A percentile compares a stretch with the other conserved stretches of the same genome.
Conservation (phyloP, 805 yeast genomes). For the Citeromyces matritensis region DNA sequence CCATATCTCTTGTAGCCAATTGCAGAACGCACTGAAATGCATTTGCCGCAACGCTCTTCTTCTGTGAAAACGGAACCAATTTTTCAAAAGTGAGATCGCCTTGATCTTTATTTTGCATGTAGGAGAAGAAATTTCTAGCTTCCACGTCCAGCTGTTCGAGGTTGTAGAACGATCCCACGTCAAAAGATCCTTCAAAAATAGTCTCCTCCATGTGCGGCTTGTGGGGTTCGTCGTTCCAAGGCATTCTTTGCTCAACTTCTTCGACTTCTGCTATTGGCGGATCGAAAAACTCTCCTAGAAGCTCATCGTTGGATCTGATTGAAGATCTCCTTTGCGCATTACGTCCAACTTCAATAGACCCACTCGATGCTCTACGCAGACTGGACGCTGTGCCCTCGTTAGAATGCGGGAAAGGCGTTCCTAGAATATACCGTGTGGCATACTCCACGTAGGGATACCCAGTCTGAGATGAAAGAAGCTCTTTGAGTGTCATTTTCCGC, state of each 20-base stretch:
- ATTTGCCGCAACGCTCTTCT: conserved; percentile 1
- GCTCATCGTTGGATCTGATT: too few species aligned
- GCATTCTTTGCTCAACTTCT: neutral
- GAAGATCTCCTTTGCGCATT: too few species aligned
- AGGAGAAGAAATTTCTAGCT: neutral
- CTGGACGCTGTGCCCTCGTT: neutral
- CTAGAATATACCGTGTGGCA: neutral
- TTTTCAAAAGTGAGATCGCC: conserved; percentile 5
- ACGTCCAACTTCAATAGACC: too few species aligned
- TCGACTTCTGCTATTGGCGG: too few species aligned
- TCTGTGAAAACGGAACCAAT: neutral
- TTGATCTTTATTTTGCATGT: conserved; percentile 4
- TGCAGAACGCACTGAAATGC: conserved; percentile 6
- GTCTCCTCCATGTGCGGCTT: neutral
- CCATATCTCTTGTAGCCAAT: conserved; percentile 2
- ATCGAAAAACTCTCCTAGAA: too few species aligned
- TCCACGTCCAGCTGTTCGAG: neutral
- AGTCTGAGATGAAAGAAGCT: conserved; percentile 4
- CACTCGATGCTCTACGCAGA: too few species aligned
- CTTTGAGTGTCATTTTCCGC: conserved; percentile 4
- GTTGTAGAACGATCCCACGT: neutral
- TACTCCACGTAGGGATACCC: neutral
- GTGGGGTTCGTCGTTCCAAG: neutral
- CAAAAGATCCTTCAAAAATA: neutral
- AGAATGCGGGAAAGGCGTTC: neutral